phyloP scores from a whole-genome alignment of 2,329 filamentous ascomycete genomes.

The Phialophora expanda region DNA sequence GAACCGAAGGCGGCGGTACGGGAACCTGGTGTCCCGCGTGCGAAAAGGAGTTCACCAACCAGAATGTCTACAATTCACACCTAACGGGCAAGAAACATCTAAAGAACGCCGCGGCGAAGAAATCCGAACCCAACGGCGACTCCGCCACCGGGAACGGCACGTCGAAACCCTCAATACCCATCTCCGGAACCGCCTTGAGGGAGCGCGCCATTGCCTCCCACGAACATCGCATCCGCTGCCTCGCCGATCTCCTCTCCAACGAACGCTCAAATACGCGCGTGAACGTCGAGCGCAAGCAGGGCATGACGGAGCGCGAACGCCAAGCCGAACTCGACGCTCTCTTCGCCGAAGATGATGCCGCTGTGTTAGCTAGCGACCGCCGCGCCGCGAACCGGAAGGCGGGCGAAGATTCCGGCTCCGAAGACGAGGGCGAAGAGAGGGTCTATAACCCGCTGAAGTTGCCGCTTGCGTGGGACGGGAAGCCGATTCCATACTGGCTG shows the following conservation, averaged over 20 bases:
- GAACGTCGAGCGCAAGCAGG: slow-evolving; percentile 94
- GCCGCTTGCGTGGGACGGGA: slow-evolving; percentile 95
- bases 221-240: slow-evolving; percentile 79
- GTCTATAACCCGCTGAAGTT: slow-evolving; percentile 98
- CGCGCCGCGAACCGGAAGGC: slow-evolving; percentile 38
- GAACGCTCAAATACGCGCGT: slow-evolving; percentile 87
- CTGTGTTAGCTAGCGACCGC: slow-evolving; percentile 37
- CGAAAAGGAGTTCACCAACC: slow-evolving; percentile 92
- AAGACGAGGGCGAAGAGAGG: slow-evolving; percentile 79
- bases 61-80: slow-evolving; percentile 91
- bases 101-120: slow-evolving; percentile 73
- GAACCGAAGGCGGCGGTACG: slow-evolving; percentile 64
- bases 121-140: slow-evolving; percentile 41
- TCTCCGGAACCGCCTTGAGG: slow-evolving; percentile 63
- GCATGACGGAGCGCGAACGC: slow-evolving; percentile 95
- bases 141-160: slow-evolving; percentile 9
- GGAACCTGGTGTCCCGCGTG: slow-evolving; percentile 90
- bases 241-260: slow-evolving; percentile 81
- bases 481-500: slow-evolving; percentile 98
- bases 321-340: slow-evolving; percentile 91
- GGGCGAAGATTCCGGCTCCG: slow-evolving; percentile 66
- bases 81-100: slow-evolving; percentile 91
- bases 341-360: slow-evolving; percentile 65
- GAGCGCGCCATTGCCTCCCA: slow-evolving; percentile 89
- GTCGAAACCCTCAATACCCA: slow-evolving; percentile 25